Evolutionary conservation across 495 filamentous ascomycete species (phyloP).

Genomic region (Thermochaetoides thermophila): DNA sequence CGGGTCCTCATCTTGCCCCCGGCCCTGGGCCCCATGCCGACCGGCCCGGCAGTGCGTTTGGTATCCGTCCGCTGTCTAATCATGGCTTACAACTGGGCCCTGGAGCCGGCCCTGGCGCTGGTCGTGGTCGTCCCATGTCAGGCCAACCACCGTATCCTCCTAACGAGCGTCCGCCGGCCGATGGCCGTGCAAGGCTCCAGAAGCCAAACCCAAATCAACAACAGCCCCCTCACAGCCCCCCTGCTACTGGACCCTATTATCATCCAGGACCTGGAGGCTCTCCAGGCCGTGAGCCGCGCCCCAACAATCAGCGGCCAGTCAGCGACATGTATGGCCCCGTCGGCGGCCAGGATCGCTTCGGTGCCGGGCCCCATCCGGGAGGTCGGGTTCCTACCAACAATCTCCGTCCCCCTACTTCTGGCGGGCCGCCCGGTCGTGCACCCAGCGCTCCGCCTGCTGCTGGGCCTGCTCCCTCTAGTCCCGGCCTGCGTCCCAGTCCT

Average conservation of each 20-base stretch:
- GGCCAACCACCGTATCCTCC: too few relatives aligned
- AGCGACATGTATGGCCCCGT: conserved; percentile 14
- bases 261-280: conserved; percentile 1
- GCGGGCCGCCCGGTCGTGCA: conserved; percentile 8
- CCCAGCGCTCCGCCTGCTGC: conserved; percentile 19
- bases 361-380: conserved; percentile 3
- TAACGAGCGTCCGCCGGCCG: too few relatives aligned
- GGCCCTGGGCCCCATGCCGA: not conserved
- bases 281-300: conserved; percentile 4
- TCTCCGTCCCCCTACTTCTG: too few relatives aligned
- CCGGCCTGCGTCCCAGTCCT: conserved; percentile 6
- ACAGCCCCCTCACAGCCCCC: too few relatives aligned
- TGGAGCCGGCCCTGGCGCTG: conserved; percentile 4
- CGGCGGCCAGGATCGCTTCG: conserved; percentile 8
- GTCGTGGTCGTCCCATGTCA: conserved; percentile 12
- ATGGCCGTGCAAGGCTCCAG: conserved; percentile 19
- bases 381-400: conserved; percentile 1
- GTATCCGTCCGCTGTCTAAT: not conserved
- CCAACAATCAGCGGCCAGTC: conserved; percentile 13
- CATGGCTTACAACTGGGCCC: too few relatives aligned
- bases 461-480: too few relatives aligned
- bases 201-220: conserved; percentile 21
- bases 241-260: too few relatives aligned
- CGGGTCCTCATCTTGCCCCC: conserved; percentile 16
- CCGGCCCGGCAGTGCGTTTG: not conserved